These are phyloP conservation scores for Jackrogersella minutella DNA, from an alignment of 495 filamentous ascomycete genomes.

Conservation along the genomic window DNA sequence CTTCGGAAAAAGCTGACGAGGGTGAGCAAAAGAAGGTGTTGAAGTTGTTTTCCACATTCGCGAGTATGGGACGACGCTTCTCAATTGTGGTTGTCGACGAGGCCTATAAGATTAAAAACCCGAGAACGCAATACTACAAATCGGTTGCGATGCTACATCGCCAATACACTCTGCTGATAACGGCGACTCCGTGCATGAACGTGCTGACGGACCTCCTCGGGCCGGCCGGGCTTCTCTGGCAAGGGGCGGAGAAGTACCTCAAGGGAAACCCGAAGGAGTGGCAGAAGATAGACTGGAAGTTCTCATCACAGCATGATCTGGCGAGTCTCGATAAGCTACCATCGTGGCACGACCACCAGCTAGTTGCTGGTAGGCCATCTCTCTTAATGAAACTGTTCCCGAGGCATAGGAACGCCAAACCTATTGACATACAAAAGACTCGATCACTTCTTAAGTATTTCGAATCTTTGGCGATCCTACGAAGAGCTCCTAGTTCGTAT, in stretches of 20 bases:
- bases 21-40: neutral
- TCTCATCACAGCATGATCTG: neutral
- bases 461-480: slow-evolving; percentile 38
- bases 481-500: slow-evolving; percentile 38
- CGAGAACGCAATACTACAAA: slow-evolving; percentile 22
- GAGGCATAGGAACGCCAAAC: neutral
- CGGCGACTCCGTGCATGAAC: slow-evolving; percentile 42
- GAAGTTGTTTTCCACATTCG: slow-evolving; percentile 32
- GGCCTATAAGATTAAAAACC: slow-evolving; percentile 40
- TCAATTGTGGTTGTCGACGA: slow-evolving; percentile 43
- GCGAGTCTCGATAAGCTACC: slow-evolving; percentile 5
- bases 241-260: slow-evolving; percentile 14
- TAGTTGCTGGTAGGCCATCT: slow-evolving; percentile 30
- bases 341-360: slow-evolving; percentile 14
- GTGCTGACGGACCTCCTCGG: slow-evolving; percentile 35
- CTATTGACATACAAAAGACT: slow-evolving; percentile 22
- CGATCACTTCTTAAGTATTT: slow-evolving; percentile 34
- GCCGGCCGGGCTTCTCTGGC: slow-evolving; percentile 34
- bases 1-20: neutral
- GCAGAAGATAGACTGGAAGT: neutral
- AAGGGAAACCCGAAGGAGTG: neutral
- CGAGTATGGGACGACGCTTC: slow-evolving; percentile 22
- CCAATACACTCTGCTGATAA: slow-evolving; percentile 39
- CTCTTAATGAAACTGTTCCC: slow-evolving; percentile 23
- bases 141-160: slow-evolving; percentile 36